phyloP scores from a whole-genome alignment of 257 asterid species.

The Salvia hispanica region DNA sequence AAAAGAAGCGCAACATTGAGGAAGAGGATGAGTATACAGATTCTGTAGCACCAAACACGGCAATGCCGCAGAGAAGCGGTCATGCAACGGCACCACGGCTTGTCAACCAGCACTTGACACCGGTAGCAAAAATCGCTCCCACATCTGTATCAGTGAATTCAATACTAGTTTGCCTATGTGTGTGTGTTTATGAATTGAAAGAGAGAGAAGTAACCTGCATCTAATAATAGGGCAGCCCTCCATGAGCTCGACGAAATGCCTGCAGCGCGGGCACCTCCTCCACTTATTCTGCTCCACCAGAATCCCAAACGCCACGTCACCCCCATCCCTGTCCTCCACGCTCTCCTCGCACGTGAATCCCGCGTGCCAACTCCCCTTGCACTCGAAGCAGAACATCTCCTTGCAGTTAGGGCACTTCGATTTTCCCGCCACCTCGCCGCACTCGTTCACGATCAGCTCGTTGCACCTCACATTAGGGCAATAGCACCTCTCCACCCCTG shows the following conservation, averaged over 20 bases:
- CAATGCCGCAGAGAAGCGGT: conserved; percentile 1
- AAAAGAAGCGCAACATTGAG: background rate
- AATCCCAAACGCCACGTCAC: conserved; percentile 55
- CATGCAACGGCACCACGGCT: conserved; percentile 14
- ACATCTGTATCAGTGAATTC: conserved; percentile 1
- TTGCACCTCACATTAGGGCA: conserved; percentile 67
- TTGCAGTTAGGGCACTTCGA: conserved; percentile 63
- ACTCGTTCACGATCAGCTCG: conserved; percentile 62
- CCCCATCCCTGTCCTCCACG: conserved; percentile 44
- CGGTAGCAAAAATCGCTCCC: conserved; percentile 17
- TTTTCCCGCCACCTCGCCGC: conserved; percentile 54
- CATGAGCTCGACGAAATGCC: conserved; percentile 58
- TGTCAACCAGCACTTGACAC: conserved; percentile 10
- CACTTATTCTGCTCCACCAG: conserved; percentile 57
- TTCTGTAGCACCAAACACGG: background rate
- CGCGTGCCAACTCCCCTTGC: conserved; percentile 59
- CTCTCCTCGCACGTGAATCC: conserved; percentile 63
- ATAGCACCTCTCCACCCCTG: conserved; percentile 42
- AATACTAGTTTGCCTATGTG: too few relatives aligned
- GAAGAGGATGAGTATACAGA: conserved; percentile 1
- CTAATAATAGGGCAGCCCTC: conserved; percentile 56
- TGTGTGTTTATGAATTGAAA: too few relatives aligned
- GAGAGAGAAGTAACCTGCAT: conserved; percentile 53
- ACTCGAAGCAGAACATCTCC: conserved; percentile 55
- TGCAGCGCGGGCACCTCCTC: conserved; percentile 73